Conservation (phyloP, 345 rosid species). For the rapeseed (Brassica napus) region DNA sequence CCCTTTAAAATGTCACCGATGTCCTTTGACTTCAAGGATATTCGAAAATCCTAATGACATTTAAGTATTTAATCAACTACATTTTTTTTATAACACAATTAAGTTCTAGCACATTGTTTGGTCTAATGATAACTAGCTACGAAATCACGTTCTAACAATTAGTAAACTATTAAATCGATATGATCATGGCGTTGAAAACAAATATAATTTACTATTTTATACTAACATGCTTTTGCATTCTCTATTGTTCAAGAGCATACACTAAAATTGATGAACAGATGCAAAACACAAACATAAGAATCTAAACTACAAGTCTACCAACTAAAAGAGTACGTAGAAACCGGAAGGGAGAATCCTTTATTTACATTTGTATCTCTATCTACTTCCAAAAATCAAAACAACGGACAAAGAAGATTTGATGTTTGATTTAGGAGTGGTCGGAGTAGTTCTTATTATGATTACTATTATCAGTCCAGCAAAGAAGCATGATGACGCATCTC, state of each 20-base stretch:
- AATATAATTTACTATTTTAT: not conserved
- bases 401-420: not conserved
- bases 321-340: not conserved
- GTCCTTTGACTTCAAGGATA: constrained; percentile 10
- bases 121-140: not conserved
- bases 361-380: constrained; percentile 49
- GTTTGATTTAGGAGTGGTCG: constrained; percentile 22
- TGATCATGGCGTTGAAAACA: not conserved
- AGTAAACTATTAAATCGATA: constrained; percentile 2
- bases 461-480: constrained; percentile 79
- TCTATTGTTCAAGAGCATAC: constrained; percentile 7
- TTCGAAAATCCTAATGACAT: constrained; percentile 9
- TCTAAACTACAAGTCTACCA: not conserved
- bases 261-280: constrained; percentile 9
- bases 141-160: not conserved
- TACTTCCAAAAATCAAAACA: constrained; percentile 31
- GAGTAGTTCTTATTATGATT: constrained; percentile 43
- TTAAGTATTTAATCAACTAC: not conserved
- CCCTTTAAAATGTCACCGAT: not conserved
- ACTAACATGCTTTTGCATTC: constrained; percentile 8
- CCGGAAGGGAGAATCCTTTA: constrained; percentile 26
- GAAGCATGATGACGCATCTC: constrained; percentile 83
- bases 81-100: not conserved
- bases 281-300: constrained; percentile 27
- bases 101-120: not conserved